These are phyloP conservation scores for Clonostachys chloroleuca DNA, from an alignment of 2,329 filamentous ascomycete genomes.

Conservation along the genomic window DNA sequence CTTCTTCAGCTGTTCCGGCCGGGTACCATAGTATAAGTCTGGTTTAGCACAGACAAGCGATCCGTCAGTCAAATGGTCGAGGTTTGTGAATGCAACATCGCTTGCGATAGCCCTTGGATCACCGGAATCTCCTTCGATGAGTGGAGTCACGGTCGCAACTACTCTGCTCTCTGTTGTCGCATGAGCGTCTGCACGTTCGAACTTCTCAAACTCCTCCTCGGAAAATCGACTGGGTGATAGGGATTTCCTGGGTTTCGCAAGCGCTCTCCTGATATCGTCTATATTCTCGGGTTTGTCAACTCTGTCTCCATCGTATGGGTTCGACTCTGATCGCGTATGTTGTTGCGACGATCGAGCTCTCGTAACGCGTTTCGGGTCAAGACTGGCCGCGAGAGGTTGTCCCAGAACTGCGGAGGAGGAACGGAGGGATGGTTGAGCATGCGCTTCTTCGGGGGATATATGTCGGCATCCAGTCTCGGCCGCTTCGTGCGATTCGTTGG, in stretches of 20 bases:
- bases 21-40: slow-evolving; percentile 26
- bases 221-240: slow-evolving; percentile 28
- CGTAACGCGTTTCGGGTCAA: slow-evolving; percentile 4
- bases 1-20: slow-evolving; percentile 17
- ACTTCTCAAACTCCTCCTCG: slow-evolving; percentile 19
- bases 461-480: too few relatives aligned
- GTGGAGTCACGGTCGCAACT: slow-evolving; percentile 19
- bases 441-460: slow-evolving; percentile 2
- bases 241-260: slow-evolving; percentile 12
- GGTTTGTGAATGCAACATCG: slow-evolving; percentile 23
- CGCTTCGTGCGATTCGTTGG: too few relatives aligned
- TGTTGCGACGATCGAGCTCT: slow-evolving; percentile 4
- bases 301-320: not conserved
- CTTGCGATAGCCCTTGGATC: slow-evolving; percentile 13
- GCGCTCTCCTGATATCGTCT: slow-evolving; percentile 7
- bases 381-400: slow-evolving; percentile 4
- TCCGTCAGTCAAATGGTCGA: slow-evolving; percentile 26
- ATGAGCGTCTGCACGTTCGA: slow-evolving; percentile 15
- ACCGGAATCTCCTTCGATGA: slow-evolving; percentile 17
- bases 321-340: not conserved
- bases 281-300: slow-evolving; percentile 10
- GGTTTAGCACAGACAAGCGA: slow-evolving; percentile 19
- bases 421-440: slow-evolving; percentile 6
- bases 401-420: slow-evolving; percentile 3
- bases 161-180: slow-evolving; percentile 27